Conservation (phyloP, 1,139 yeast species). For the Debaryomycetaceae sp. region DNA sequence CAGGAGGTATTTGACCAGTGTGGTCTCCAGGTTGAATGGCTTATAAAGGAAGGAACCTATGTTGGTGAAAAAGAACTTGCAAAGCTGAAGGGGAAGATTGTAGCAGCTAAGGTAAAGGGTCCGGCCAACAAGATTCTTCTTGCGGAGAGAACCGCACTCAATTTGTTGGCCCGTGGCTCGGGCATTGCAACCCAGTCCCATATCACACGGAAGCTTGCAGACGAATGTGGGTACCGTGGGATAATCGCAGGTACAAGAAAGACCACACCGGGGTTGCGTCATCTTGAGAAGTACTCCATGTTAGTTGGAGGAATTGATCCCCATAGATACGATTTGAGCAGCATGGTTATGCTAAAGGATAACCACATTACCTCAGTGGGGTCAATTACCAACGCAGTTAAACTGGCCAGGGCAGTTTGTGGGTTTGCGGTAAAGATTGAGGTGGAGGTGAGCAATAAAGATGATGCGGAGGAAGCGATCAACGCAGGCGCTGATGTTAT, state of each 20-base stretch:
- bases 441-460: constrained; percentile 82
- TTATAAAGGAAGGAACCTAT: constrained; percentile 61
- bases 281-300: constrained; percentile 90
- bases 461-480: constrained; percentile 88
- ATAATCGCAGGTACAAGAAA: constrained; percentile 95
- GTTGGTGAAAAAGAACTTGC: constrained; percentile 43
- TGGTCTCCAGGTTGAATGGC: constrained; percentile 69
- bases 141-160: constrained; percentile 85
- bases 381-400: constrained; percentile 80
- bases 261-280: constrained; percentile 93
- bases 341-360: constrained; percentile 96
- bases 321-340: constrained; percentile 85
- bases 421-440: constrained; percentile 91
- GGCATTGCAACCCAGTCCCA: constrained; percentile 86
- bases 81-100: constrained; percentile 50
- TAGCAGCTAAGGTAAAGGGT: constrained; percentile 77
- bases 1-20: constrained; percentile 81
- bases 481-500: constrained; percentile 94
- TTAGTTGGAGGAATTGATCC: constrained; percentile 92
- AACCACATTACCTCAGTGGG: constrained; percentile 93
- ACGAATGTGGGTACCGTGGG: constrained; percentile 71
- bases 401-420: constrained; percentile 71
- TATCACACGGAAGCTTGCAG: constrained; percentile 58
- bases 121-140: constrained; percentile 74
- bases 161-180: constrained; percentile 75